Base-by-base conservation (phyloP, 169 alveolate genomes). In the Plasmodium malariae region DNA sequence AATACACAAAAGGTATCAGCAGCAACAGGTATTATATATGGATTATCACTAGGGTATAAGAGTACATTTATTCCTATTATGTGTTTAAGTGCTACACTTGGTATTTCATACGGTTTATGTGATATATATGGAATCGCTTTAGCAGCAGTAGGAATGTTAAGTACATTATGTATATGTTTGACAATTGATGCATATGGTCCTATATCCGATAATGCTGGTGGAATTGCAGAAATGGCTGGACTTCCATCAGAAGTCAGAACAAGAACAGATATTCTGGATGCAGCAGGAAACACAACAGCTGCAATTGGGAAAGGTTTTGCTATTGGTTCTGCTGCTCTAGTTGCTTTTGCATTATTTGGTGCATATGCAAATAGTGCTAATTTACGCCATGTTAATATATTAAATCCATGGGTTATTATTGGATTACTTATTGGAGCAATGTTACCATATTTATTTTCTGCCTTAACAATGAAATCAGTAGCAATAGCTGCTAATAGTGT, bases 161-260 rank as follows among this genome's bases (percentile, higher is more conserved):
- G 98, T 63, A 95, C 97, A 57, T 90, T 96, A 48, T 72, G 96
- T 73, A 90, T 95, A 78, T 97, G 97, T 55, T 93, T 97, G 40
- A 95, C 97, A 36, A 96, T 96, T 51, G 98, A 96, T 80, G 98
- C 97, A 34, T 97, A 95, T 85, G 98, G 98, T 32, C 98, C 99
- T 32, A 95, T 97, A 88, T 87, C 97, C 37, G 98, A 96, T 92
- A 97, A 97, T 89, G 99, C 99, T 19, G 98, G 98, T n/a, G 98
- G 99, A 72, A 97, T 97, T 69, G 98, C 97, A 11, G 98, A 96
- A 89, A 97, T 97, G 98, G 91, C 97, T 45, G 97, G 94, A 88
- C 89, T 96, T 67, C 96, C 96, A 45, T 93, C 94, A 9, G 95
- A 95, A 54, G 96, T 96, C 74, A 96, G 98, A 88, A 88, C 92